These are phyloP conservation scores for Mucor piriformis DNA, from an alignment of 371 early-diverging fungal species.

Conservation along the genomic window DNA sequence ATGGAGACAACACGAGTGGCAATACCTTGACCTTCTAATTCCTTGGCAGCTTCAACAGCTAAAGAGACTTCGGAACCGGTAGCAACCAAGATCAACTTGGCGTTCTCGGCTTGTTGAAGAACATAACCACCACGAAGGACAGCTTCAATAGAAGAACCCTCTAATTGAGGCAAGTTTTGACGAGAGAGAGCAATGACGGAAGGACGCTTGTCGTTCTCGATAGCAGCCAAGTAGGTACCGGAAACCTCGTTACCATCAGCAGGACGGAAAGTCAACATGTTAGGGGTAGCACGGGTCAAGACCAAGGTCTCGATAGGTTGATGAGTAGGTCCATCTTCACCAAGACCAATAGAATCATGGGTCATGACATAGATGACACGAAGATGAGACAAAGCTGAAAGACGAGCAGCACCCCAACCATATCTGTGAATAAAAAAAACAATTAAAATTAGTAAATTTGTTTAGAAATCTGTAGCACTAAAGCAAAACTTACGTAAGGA, in stretches of 20 bases:
- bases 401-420: constrained; percentile 88
- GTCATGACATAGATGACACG: constrained; percentile 97
- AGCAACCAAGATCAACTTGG: constrained; percentile 76
- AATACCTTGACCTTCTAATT: constrained; percentile 62
- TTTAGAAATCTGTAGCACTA: background rate
- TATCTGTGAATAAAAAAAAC: constrained; percentile 36
- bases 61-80: constrained; percentile 97
- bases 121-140: constrained; percentile 83
- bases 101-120: constrained; percentile 64
- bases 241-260: constrained; percentile 97
- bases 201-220: constrained; percentile 74
- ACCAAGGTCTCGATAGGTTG: constrained; percentile 99
- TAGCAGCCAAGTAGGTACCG: constrained; percentile 86
- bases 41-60: constrained; percentile 83
- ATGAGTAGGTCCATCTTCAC: constrained; percentile 99
- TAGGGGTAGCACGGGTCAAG: constrained; percentile 94
- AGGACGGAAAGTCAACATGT: constrained; percentile 88
- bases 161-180: constrained; percentile 93
- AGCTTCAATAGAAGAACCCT: constrained; percentile 80
- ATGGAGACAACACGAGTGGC: constrained; percentile 92
- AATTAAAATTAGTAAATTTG: background rate
- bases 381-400: constrained; percentile 87
- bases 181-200: constrained; percentile 92
- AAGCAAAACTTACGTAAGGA: constrained; percentile 70
- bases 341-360: constrained; percentile 98